Conservation (phyloP, 2,329 filamentous ascomycete genomes). For the Colletotrichum trifolii region DNA sequence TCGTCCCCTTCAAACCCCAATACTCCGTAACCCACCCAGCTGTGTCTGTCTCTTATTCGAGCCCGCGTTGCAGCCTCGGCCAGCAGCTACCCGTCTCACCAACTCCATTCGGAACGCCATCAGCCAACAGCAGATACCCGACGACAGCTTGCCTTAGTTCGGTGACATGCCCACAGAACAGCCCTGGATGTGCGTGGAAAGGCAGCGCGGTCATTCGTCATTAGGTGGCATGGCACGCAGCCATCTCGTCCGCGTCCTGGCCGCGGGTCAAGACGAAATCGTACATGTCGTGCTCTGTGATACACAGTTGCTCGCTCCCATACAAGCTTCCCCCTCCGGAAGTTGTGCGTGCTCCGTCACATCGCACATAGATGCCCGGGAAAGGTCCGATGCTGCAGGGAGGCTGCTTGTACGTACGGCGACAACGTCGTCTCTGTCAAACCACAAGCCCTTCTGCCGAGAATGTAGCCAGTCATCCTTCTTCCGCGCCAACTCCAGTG, state of each 20-base stretch:
- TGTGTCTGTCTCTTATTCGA: constrained; percentile 27
- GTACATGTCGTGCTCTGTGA: constrained; percentile 17
- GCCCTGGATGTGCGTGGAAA: no score
- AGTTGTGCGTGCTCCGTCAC: constrained; percentile 18
- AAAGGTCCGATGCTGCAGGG: constrained; percentile 36
- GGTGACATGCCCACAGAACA: background rate
- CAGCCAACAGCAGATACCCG: constrained; percentile 24
- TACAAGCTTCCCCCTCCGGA: constrained; percentile 19
- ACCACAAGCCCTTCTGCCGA: background rate
- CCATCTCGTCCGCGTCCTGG: background rate
- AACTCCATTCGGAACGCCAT: constrained; percentile 19
- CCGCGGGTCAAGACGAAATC: constrained; percentile 25
- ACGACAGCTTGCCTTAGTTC: constrained; percentile 26
- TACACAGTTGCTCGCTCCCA: constrained; percentile 8
- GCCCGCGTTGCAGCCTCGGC: constrained; percentile 24
- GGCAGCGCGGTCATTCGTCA: no score
- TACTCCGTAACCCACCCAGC: constrained; percentile 2
- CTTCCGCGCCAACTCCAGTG: no score
- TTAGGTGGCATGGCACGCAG: background rate
- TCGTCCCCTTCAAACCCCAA: background rate
- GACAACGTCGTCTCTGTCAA: constrained; percentile 28
- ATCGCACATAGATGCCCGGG: constrained; percentile 35
- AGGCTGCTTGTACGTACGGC: constrained; percentile 23
- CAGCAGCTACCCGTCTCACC: constrained; percentile 26
- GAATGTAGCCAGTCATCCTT: background rate